Evolutionary conservation across 176 grass and related monocot species (phyloP).

Genomic region (Typha latifolia): DNA sequence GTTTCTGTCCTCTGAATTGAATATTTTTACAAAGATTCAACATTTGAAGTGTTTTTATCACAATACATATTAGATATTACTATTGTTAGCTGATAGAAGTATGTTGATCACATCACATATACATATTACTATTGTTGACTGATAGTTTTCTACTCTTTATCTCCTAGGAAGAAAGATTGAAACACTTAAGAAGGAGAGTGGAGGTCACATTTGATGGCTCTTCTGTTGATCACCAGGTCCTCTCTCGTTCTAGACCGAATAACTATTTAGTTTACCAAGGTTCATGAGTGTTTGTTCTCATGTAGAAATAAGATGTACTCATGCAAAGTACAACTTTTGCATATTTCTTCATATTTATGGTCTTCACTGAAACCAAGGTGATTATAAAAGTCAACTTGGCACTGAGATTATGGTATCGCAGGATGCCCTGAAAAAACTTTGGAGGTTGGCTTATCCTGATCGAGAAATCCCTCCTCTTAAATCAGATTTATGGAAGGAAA

Average conservation of each 20-base stretch:
- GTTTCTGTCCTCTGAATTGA: too few relatives aligned
- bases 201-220: conserved; percentile 5
- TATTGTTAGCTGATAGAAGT: too few relatives aligned
- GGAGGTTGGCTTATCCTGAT: conserved; percentile 65
- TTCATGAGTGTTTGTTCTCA: not conserved
- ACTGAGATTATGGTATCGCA: conserved; percentile 14
- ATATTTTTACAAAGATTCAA: too few relatives aligned
- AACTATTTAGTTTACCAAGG: not conserved
- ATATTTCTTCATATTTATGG: not conserved
- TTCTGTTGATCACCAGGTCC: conserved; percentile 15
- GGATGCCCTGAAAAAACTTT: conserved; percentile 88
- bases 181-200: conserved; percentile 4
- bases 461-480: conserved; percentile 61
- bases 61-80: too few relatives aligned
- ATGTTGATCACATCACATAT: too few relatives aligned
- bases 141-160: not conserved
- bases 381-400: not conserved
- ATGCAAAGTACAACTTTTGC: too few relatives aligned
- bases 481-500: conserved; percentile 88
- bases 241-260: not conserved
- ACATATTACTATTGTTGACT: not conserved
- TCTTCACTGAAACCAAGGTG: not conserved
- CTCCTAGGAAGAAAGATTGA: conserved; percentile 21
- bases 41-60: too few relatives aligned
- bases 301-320: not conserved